Conservation (phyloP, 83 land plant genomes). For the Diphasiastrum complanatum region DNA sequence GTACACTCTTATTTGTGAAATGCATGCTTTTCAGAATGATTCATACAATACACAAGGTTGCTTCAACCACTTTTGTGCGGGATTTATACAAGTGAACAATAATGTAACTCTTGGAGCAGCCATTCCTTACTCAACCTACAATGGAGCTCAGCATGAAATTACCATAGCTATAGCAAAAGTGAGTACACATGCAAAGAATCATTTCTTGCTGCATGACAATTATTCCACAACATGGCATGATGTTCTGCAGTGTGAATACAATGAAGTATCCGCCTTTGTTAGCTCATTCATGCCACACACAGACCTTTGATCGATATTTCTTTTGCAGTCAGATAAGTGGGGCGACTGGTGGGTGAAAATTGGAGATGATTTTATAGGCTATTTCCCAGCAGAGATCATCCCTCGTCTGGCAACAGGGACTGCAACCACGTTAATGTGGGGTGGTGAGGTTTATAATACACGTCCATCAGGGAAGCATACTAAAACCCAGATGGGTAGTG, state of each 20-base stretch:
- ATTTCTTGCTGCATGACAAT: too few species aligned
- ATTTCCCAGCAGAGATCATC: slow-evolving; percentile 74
- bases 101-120: slow-evolving; percentile 79
- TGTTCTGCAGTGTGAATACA: too few species aligned
- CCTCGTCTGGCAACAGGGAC: slow-evolving; percentile 56
- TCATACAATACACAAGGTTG: slow-evolving; percentile 87
- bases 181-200: slow-evolving; percentile 5
- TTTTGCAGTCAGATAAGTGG: slow-evolving; percentile 33
- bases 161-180: slow-evolving; percentile 83
- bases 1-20: too few species aligned
- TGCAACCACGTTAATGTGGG: slow-evolving; percentile 79
- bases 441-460: slow-evolving; percentile 76
- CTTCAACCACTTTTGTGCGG: slow-evolving; percentile 88
- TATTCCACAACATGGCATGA: too few species aligned
- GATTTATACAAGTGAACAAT: slow-evolving; percentile 71
- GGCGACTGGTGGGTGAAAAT: slow-evolving; percentile 57
- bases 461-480: slow-evolving; percentile 58
- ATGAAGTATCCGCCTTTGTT: too few species aligned
- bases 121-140: slow-evolving; percentile 53
- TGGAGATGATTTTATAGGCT: slow-evolving; percentile 51
- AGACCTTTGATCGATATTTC: background rate
- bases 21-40: slow-evolving; percentile 59
- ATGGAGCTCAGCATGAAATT: slow-evolving; percentile 67
- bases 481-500: slow-evolving; percentile 83
- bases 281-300: background rate